Percentiles rank a stretch among this genome's conserved stretches.
Evolutionary conservation across 768 basidiomycete genomes (phyloP).

Genomic region (Nidularia pulvinata): DNA sequence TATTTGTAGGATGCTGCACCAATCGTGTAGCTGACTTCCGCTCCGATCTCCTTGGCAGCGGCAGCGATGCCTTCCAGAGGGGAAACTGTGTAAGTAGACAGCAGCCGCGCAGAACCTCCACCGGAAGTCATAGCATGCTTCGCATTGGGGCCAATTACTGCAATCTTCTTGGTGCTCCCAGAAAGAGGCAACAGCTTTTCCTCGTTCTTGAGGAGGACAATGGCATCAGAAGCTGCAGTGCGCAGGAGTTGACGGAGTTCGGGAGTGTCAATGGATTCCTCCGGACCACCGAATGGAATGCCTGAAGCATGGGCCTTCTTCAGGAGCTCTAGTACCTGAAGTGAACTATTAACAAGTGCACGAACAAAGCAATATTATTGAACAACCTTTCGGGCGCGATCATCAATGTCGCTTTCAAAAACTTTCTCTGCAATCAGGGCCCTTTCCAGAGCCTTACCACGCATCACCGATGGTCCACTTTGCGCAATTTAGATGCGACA

Average conservation of each 20-base stretch:
- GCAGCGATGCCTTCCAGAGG: slow-evolving; percentile 54
- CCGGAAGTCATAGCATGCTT: slow-evolving; percentile 52
- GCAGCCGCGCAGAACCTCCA: slow-evolving; percentile 57
- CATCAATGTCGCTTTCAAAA: slow-evolving; percentile 36
- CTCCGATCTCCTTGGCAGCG: slow-evolving; percentile 36
- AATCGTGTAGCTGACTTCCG: slow-evolving; percentile 44
- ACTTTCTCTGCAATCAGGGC: slow-evolving; percentile 40
- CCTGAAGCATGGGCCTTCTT: slow-evolving; percentile 47
- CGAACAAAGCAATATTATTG: not conserved
- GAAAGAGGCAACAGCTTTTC: slow-evolving; percentile 47
- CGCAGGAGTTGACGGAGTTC: slow-evolving; percentile 47
- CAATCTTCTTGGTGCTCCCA: slow-evolving; percentile 38
- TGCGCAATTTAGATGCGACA: not conserved
- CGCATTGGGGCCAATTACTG: slow-evolving; percentile 65
- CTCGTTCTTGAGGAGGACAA: slow-evolving; percentile 65
- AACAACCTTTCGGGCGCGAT: slow-evolving; percentile 29
- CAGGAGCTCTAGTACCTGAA: slow-evolving; percentile 45
- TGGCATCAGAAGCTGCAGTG: slow-evolving; percentile 48
- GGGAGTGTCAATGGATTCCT: slow-evolving; percentile 42
- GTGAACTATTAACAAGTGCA: not conserved
- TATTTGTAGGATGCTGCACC: slow-evolving; percentile 43
- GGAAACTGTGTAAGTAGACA: slow-evolving; percentile 51
- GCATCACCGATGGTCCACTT: slow-evolving; percentile 47
- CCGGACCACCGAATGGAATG: slow-evolving; percentile 54
- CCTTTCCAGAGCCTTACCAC: slow-evolving; percentile 42